Evolutionary conservation across 2,329 filamentous ascomycete species (phyloP).

Genomic region (Alternaria atra): DNA sequence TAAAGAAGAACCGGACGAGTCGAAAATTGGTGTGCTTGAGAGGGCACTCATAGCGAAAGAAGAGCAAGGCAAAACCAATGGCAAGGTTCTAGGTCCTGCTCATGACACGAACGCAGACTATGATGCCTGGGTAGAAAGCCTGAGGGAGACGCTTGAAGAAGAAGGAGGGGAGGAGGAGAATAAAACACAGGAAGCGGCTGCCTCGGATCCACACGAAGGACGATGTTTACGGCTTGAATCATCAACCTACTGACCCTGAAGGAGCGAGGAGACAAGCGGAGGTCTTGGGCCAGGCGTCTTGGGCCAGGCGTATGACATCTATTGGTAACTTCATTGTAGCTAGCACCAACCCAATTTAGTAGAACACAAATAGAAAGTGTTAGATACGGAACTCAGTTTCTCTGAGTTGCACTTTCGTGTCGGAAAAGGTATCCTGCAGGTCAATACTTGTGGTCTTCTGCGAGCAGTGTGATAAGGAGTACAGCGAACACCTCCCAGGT

Average conservation of each 20-base stretch:
- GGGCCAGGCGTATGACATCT: too few relatives aligned
- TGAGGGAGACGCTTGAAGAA: constrained; percentile 35
- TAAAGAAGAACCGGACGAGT: neutral
- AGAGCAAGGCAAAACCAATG: constrained; percentile 3
- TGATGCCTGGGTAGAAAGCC: constrained; percentile 35
- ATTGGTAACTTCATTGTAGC: too few relatives aligned
- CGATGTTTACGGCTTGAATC: neutral
- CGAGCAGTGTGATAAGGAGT: neutral
- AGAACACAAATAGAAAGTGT: too few relatives aligned
- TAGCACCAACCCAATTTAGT: too few relatives aligned
- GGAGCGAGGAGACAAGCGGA: neutral
- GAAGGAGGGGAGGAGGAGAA: neutral
- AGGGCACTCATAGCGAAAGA: constrained; percentile 36
- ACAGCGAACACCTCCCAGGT: neutral
- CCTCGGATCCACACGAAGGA: neutral
- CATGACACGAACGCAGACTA: constrained; percentile 22
- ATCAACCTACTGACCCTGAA: neutral
- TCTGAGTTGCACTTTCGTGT: too few relatives aligned
- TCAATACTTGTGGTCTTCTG: too few relatives aligned
- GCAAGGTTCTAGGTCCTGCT: constrained; percentile 27
- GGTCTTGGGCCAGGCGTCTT: too few relatives aligned
- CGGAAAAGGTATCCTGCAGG: too few relatives aligned
- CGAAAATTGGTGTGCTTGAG: constrained; percentile 38
- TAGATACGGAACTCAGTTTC: too few relatives aligned
- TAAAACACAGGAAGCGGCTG: too few relatives aligned